These are phyloP conservation scores for Ascoidea asiatica DNA, from an alignment of 805 yeast species.

Conservation along the genomic window DNA sequence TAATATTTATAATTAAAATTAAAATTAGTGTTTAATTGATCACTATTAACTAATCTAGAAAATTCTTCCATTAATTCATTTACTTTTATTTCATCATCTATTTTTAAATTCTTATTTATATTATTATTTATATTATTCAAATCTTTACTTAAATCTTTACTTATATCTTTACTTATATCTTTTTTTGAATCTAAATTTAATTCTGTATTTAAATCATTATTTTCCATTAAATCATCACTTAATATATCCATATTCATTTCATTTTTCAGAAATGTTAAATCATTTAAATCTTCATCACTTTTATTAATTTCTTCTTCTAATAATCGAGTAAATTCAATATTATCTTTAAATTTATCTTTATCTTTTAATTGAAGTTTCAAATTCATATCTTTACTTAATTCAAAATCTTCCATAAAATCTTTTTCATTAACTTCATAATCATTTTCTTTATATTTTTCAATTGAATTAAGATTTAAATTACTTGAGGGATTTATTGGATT, in stretches of 20 bases:
- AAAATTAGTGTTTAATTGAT: no score
- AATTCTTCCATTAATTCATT: not conserved
- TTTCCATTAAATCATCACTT: not conserved
- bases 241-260: not conserved
- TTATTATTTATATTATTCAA: no score
- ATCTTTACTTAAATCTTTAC: not conserved
- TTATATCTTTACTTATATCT: not conserved
- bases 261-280: no score
- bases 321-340: not conserved
- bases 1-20: no score
- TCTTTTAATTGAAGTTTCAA: not conserved
- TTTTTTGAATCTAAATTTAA: no score
- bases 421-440: not conserved
- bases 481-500: not conserved
- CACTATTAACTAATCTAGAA: no score
- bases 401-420: not conserved
- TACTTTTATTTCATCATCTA: not conserved
- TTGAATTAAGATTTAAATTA: not conserved
- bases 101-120: no score
- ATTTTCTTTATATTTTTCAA: not conserved
- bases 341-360: not conserved
- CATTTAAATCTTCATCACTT: not conserved
- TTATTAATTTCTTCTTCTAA: not conserved
- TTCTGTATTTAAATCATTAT: not conserved
- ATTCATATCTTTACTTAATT: not conserved